These are phyloP conservation scores for Eremothecium sinecaudum DNA, from an alignment of 1,139 yeast species.

Conservation along the genomic window DNA sequence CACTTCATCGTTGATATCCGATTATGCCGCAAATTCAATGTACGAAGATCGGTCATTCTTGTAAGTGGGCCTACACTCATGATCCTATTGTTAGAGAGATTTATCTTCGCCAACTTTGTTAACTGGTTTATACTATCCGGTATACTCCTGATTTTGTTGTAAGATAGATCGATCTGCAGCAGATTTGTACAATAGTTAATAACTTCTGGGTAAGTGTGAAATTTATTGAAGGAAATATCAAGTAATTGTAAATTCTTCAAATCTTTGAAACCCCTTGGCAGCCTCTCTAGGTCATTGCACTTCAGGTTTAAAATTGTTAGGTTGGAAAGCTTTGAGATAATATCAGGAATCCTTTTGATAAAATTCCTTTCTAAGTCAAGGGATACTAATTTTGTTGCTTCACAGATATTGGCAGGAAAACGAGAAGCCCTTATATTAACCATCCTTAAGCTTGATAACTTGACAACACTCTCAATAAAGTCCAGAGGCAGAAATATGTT, in stretches of 20 bases:
- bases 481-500: slow-evolving; percentile 76
- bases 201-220: slow-evolving; percentile 59
- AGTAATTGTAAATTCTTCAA: slow-evolving; percentile 49
- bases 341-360: slow-evolving; percentile 51
- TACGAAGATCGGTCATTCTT: slow-evolving; percentile 48
- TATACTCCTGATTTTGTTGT: slow-evolving; percentile 55
- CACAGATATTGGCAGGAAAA: slow-evolving; percentile 65
- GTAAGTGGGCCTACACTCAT: slow-evolving; percentile 41
- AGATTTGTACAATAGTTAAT: slow-evolving; percentile 54
- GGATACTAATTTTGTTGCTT: slow-evolving; percentile 57
- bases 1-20: slow-evolving; percentile 55
- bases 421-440: slow-evolving; percentile 63
- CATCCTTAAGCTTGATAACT: slow-evolving; percentile 57
- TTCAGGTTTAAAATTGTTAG: slow-evolving; percentile 53
- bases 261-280: slow-evolving; percentile 57
- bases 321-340: slow-evolving; percentile 44
- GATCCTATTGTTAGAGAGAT: slow-evolving; percentile 66
- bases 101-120: slow-evolving; percentile 53
- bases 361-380: slow-evolving; percentile 75
- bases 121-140: slow-evolving; percentile 59
- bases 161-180: slow-evolving; percentile 67
- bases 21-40: slow-evolving; percentile 74
- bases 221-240: slow-evolving; percentile 74
- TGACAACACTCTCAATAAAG: slow-evolving; percentile 74
- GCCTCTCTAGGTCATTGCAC: slow-evolving; percentile 57